These are phyloP conservation scores for Lentinus brumalis DNA, from an alignment of 768 basidiomycete species.

Conservation along the genomic window DNA sequence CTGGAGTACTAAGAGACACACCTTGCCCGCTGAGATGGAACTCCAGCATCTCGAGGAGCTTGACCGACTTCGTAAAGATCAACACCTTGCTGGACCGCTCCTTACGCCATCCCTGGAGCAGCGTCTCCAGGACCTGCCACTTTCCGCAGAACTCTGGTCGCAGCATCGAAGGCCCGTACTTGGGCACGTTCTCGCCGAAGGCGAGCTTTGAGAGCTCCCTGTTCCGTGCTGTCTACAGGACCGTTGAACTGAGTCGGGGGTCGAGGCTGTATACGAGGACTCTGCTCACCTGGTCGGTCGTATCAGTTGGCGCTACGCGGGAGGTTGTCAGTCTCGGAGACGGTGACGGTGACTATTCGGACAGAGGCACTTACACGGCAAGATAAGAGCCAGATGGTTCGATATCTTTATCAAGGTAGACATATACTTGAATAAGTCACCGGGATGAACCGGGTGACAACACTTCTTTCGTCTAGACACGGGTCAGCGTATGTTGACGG, in stretches of 20 bases:
- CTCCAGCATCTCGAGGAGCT: conserved; percentile 83
- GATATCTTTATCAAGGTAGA: conserved; percentile 84
- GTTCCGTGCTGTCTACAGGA: conserved; percentile 50
- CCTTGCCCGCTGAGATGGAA: conserved; percentile 66
- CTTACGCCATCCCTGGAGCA: conserved; percentile 68
- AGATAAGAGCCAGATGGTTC: conserved; percentile 85
- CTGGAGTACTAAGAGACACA: conserved; percentile 31
- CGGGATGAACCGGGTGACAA: conserved; percentile 46
- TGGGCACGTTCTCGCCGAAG: conserved; percentile 62
- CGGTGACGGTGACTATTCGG: too few relatives aligned
- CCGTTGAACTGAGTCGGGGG: not conserved
- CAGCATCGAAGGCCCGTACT: conserved; percentile 63
- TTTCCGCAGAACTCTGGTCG: conserved; percentile 77
- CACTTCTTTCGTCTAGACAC: conserved; percentile 59
- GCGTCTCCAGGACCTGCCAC: conserved; percentile 71
- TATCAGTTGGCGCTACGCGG: conserved; percentile 63
- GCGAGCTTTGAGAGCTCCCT: conserved; percentile 62
- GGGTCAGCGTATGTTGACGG: conserved; percentile 28
- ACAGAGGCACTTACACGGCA: conserved; percentile 58
- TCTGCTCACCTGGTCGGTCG: conserved; percentile 58
- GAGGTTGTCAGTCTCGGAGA: not conserved
- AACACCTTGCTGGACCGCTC: conserved; percentile 81
- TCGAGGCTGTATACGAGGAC: not conserved
- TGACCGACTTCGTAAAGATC: conserved; percentile 92
- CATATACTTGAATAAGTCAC: conserved; percentile 74